These are phyloP conservation scores for Podila minutissima DNA, from an alignment of 192 early-diverging fungal species.

Conservation along the genomic window DNA sequence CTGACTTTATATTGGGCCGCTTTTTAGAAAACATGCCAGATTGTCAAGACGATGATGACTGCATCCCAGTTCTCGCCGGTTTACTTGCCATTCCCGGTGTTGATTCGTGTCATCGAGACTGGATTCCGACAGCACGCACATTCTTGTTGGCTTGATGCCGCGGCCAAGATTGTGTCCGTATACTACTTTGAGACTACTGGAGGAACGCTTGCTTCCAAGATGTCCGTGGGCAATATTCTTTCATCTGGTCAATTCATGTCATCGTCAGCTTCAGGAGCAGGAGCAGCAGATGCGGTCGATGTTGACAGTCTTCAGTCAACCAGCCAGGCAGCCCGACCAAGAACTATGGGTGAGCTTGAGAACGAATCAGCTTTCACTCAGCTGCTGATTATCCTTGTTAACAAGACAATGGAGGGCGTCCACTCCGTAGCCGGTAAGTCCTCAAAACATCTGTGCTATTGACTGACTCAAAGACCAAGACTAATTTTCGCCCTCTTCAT, in stretches of 20 bases:
- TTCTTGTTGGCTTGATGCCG: slow-evolving; percentile 62
- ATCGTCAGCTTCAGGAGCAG: neutral
- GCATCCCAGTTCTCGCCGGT: slow-evolving; percentile 49
- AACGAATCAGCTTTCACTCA: slow-evolving; percentile 37
- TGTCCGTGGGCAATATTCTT: slow-evolving; percentile 7
- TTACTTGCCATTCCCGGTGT: slow-evolving; percentile 50
- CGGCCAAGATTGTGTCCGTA: slow-evolving; percentile 56
- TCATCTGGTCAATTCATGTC: neutral
- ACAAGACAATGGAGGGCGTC: slow-evolving; percentile 55
- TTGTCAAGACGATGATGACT: slow-evolving; percentile 59
- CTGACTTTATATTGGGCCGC: neutral
- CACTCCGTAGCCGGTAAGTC: slow-evolving; percentile 46
- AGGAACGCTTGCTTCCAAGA: slow-evolving; percentile 48
- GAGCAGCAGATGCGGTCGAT: slow-evolving; percentile 10
- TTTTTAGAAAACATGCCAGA: slow-evolving; percentile 53
- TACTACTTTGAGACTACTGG: slow-evolving; percentile 54
- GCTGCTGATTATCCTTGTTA: slow-evolving; percentile 32
- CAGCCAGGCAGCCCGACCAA: neutral
- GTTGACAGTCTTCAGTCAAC: slow-evolving; percentile 1
- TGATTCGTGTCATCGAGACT: slow-evolving; percentile 50
- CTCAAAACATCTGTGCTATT: neutral
- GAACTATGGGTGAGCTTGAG: slow-evolving; percentile 17
- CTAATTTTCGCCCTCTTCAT: neutral
- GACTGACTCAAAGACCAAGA: no score
- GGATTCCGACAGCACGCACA: slow-evolving; percentile 46